These are phyloP conservation scores for Rhodofomes roseus DNA, from an alignment of 1,284 basidiomycete species.

Conservation along the genomic window DNA sequence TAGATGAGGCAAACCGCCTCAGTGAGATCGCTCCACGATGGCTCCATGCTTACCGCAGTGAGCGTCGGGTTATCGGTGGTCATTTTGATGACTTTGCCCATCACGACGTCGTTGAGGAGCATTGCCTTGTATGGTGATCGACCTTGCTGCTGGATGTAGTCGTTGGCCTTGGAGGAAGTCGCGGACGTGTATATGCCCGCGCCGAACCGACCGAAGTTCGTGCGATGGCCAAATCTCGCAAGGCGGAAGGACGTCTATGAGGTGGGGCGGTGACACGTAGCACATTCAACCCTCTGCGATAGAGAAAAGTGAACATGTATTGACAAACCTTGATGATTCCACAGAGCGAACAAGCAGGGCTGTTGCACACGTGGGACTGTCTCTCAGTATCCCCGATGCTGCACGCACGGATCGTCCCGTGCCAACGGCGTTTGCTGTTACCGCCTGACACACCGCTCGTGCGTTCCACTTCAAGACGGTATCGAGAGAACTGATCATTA, in stretches of 20 bases:
- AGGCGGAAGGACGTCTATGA: slow-evolving; percentile 12
- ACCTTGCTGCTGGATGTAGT: slow-evolving; percentile 14
- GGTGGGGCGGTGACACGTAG: too few species aligned
- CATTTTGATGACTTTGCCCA: slow-evolving; percentile 22
- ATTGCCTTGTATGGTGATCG: slow-evolving; percentile 17
- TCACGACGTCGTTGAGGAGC: slow-evolving; percentile 22
- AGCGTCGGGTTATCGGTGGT: slow-evolving; percentile 8
- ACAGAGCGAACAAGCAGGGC: slow-evolving; percentile 8
- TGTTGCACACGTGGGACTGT: slow-evolving; percentile 1
- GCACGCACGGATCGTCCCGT: slow-evolving; percentile 14
- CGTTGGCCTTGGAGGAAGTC: slow-evolving; percentile 20
- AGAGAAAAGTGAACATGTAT: background rate
- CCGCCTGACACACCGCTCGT: background rate
- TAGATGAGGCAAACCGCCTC: slow-evolving; percentile 1
- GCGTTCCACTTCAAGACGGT: slow-evolving; percentile 4
- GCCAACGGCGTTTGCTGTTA: slow-evolving; percentile 12
- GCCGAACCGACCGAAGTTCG: slow-evolving; percentile 15
- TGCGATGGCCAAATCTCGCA: slow-evolving; percentile 1
- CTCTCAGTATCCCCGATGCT: slow-evolving; percentile 5
- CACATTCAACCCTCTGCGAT: background rate
- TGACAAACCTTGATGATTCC: slow-evolving; percentile 11
- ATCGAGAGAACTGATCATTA: background rate
- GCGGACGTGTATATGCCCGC: slow-evolving; percentile 16
- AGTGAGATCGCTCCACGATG: background rate
- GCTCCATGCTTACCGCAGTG: slow-evolving; percentile 15